Evolutionary conservation across 371 early-diverging fungal species (phyloP), one percentile per base, ranked within the genome.

Genomic region (Mucor racemosus): DNA sequence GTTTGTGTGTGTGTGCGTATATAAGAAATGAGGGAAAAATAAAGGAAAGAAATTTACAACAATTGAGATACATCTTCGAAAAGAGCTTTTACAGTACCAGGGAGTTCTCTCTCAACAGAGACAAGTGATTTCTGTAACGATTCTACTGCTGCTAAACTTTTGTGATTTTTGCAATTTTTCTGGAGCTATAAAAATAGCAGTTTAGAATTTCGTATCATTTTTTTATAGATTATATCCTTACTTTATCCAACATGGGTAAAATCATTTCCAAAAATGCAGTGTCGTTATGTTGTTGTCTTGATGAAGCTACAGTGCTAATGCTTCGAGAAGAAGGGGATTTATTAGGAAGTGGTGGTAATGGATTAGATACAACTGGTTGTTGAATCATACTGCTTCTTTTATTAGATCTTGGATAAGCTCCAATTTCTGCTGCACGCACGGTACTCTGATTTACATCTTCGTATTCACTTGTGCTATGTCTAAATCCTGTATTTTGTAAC

Each of bases 31-130:
- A n/a, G n/a, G n/a, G n/a, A n/a, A n/a, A n/a, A n/a, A n/a, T n/a
- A n/a, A n/a, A n/a, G n/a, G n/a, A 19, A 19, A 48, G 7, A 55
- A 55, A 63, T 60, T 63, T 72, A 72, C 61, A 76, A 44, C 54
- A 61, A 31, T n/a, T 69, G 69, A 40, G 69, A 58, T 21, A 73
- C 73, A 60, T 85, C 88, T 66, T 86, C 81, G 72, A 87, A 80
- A 58, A 90, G 76, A 42, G 76, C 64, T 58, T 85, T 81, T 5
- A 86, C 74, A 36, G 86, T 78, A 11, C 89, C 89, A 7, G 90
- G 90, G 56, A 81, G 80, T 68, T 88, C 88, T 13, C 82, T 72
- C 59, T 90, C 90, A 14, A 84, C 89, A 39, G 78, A 75, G 34
- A 86, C 84, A 62, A 90, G 86, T n/a, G 89, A 82, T 66, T 81